Conservation (phyloP, 1,139 yeast genomes). For the Lodderomyces jiufengensis region DNA sequence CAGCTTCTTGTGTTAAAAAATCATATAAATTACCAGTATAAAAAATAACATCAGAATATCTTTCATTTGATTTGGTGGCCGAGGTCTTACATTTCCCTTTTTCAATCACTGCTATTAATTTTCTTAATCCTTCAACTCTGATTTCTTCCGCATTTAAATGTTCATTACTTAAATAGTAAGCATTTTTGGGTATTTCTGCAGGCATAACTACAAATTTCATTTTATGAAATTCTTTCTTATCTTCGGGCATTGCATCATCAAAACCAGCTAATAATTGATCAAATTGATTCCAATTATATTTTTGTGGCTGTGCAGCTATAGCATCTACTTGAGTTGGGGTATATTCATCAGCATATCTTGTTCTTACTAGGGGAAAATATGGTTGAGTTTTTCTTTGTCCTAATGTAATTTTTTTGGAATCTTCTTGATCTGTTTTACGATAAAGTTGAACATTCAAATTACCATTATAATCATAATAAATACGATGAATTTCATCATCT, state of each 20-base stretch:
- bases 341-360: conserved; percentile 72
- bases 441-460: conserved; percentile 77
- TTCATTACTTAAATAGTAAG: conserved; percentile 53
- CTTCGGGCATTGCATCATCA: conserved; percentile 62
- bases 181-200: conserved; percentile 59
- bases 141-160: conserved; percentile 75
- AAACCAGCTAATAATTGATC: conserved; percentile 92
- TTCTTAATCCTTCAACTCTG: conserved; percentile 80
- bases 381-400: conserved; percentile 17
- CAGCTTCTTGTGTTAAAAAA: conserved; percentile 45
- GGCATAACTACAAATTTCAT: conserved; percentile 86
- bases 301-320: conserved; percentile 47
- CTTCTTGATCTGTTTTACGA: conserved; percentile 22
- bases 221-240: conserved; percentile 56
- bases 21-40: conserved; percentile 83
- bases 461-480: conserved; percentile 67
- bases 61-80: conserved; percentile 42
- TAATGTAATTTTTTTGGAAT: conserved; percentile 21
- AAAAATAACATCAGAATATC: conserved; percentile 72
- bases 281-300: conserved; percentile 83
- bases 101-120: conserved; percentile 64
- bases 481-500: conserved; percentile 81
- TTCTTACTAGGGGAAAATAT: conserved; percentile 61
- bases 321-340: conserved; percentile 58
- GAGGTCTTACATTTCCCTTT: conserved; percentile 50